Evolutionary conservation across 106 monocot genomes (phyloP).

Genomic region (Ottelia alismoides): DNA sequence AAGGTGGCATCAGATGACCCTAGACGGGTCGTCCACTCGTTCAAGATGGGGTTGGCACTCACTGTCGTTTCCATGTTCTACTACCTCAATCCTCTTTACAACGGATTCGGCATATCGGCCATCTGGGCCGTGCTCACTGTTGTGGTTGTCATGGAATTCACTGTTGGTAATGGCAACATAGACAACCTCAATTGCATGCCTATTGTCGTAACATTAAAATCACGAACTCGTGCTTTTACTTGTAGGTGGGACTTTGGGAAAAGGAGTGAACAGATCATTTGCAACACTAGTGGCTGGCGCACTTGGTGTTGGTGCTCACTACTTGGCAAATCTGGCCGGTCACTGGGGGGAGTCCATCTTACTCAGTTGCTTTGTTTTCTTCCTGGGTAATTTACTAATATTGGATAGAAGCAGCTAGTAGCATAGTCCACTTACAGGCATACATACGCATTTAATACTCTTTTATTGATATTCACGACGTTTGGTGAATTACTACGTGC

Average conservation of each 20-base stretch:
- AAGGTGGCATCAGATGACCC: slow-evolving; percentile 23
- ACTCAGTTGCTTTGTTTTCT: slow-evolving; percentile 8
- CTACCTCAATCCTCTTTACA: slow-evolving; percentile 16
- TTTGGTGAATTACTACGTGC: too few species aligned
- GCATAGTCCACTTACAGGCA: too few species aligned
- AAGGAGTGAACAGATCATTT: slow-evolving; percentile 17
- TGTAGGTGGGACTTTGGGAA: slow-evolving; percentile 21
- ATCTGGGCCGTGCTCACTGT: slow-evolving; percentile 31
- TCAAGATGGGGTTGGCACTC: slow-evolving; percentile 23
- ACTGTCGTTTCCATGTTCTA: slow-evolving; percentile 19
- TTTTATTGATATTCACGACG: too few species aligned
- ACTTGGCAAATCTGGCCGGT: background rate
- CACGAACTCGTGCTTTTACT: too few species aligned
- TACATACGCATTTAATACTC: too few species aligned
- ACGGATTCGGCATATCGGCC: slow-evolving; percentile 6
- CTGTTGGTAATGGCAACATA: slow-evolving; percentile 6
- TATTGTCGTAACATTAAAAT: background rate
- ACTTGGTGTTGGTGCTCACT: slow-evolving; percentile 17
- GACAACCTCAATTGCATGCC: background rate
- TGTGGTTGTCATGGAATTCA: slow-evolving; percentile 28
- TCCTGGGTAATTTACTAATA: slow-evolving; percentile 5
- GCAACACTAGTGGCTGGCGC: slow-evolving; percentile 15
- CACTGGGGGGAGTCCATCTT: background rate
- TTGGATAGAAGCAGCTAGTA: too few species aligned
- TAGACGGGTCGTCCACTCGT: slow-evolving; percentile 8